Evolutionary conservation across 2,329 filamentous ascomycete genomes (phyloP).

Genomic region (Exophiala mesophila): DNA sequence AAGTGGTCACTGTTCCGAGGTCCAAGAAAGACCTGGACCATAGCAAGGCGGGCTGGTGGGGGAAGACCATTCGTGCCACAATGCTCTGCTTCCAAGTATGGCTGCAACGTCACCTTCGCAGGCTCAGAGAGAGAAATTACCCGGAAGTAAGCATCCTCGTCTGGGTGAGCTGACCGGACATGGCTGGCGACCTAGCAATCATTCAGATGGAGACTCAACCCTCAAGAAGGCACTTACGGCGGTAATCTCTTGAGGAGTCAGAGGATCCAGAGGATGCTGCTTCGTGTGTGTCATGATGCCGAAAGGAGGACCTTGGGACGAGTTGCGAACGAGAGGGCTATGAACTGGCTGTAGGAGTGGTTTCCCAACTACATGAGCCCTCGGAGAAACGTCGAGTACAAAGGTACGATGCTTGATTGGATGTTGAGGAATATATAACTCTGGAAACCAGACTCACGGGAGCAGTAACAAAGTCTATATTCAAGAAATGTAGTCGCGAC

Average conservation of each 20-base stretch:
- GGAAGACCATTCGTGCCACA: slow-evolving; percentile 20
- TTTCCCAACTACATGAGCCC: too few relatives aligned
- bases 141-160: slow-evolving; percentile 40
- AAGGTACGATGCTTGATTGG: too few relatives aligned
- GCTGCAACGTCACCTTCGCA: slow-evolving; percentile 44
- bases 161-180: slow-evolving; percentile 35
- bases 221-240: slow-evolving; percentile 20
- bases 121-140: slow-evolving; percentile 50
- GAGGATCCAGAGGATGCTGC: slow-evolving; percentile 31
- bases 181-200: slow-evolving; percentile 27
- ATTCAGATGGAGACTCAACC: background rate
- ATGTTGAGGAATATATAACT: too few relatives aligned
- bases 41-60: slow-evolving; percentile 36
- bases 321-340: too few relatives aligned
- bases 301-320: too few relatives aligned
- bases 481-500: too few relatives aligned
- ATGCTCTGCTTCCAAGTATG: slow-evolving; percentile 44
- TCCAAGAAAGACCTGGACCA: slow-evolving; percentile 34
- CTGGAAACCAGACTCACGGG: too few relatives aligned
- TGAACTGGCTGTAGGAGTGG: too few relatives aligned
- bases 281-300: background rate
- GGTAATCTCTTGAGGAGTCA: slow-evolving; percentile 31
- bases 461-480: too few relatives aligned
- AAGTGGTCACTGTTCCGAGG: slow-evolving; percentile 31
- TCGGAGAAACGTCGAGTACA: too few relatives aligned